Percentiles rank a stretch among this genome's conserved stretches.
Conservation (phyloP, 2,329 filamentous ascomycete genomes). For the Colletotrichum viniferum region DNA sequence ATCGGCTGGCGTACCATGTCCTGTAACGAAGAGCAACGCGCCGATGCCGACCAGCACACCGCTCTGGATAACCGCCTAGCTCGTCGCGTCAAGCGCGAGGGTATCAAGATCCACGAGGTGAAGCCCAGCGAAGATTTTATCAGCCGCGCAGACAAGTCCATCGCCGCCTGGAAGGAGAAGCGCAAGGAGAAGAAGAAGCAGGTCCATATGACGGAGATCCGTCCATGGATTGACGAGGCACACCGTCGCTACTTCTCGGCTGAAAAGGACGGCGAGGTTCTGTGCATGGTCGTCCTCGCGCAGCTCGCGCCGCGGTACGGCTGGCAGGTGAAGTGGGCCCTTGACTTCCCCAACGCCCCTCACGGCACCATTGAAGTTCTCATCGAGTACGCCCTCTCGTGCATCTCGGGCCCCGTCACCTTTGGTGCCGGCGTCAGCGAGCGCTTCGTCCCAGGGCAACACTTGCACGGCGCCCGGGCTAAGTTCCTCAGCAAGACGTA, state of each 20-base stretch:
- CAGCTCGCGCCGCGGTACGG: constrained; percentile 81
- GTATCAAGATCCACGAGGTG: constrained; percentile 79
- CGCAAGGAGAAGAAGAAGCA: constrained; percentile 79
- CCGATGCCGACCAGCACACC: constrained; percentile 75
- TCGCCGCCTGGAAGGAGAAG: constrained; percentile 78
- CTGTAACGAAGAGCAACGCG: constrained; percentile 86
- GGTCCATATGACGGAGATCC: constrained; percentile 88
- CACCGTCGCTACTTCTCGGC: constrained; percentile 89
- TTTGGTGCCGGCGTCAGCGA: constrained; percentile 84
- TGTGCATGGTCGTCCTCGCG: constrained; percentile 80
- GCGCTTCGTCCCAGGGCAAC: constrained; percentile 78
- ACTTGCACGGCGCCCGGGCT: constrained; percentile 79
- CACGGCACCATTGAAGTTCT: constrained; percentile 86
- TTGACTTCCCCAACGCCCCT: constrained; percentile 89
- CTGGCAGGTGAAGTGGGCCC: constrained; percentile 95
- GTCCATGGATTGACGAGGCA: constrained; percentile 82
- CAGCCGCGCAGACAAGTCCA: constrained; percentile 71
- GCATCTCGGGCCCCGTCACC: constrained; percentile 66
- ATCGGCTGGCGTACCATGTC: constrained; percentile 89
- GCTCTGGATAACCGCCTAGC: constrained; percentile 78
- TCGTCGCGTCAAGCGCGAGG: constrained; percentile 80
- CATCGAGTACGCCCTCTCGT: constrained; percentile 70
- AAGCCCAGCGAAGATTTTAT: constrained; percentile 73
- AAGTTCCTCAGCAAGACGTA: constrained; percentile 85
- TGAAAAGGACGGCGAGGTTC: constrained; percentile 74